Conservation (phyloP, 2,329 filamentous ascomycete species). For the Paraconiothyrium sp. region DNA sequence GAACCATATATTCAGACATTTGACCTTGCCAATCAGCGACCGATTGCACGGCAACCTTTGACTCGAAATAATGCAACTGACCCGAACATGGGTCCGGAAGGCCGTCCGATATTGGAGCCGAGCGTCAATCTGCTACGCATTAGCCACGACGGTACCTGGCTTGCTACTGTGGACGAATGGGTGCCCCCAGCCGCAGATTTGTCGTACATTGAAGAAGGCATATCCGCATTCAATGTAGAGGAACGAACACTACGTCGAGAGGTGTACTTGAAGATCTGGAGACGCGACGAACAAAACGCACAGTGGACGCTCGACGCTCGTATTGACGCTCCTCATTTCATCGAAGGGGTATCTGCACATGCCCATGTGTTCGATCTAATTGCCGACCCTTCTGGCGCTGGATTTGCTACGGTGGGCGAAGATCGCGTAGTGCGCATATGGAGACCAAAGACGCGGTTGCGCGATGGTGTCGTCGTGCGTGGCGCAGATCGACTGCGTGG, state of each 20-base stretch:
- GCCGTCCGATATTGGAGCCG: constrained; percentile 78
- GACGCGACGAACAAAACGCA: constrained; percentile 63
- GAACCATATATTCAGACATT: constrained; percentile 81
- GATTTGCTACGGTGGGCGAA: constrained; percentile 86
- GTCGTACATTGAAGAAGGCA: constrained; percentile 60
- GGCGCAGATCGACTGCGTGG: constrained; percentile 62
- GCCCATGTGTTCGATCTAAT: constrained; percentile 75
- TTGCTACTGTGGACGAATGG: constrained; percentile 94
- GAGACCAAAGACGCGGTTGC: constrained; percentile 75
- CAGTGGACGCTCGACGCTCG: constrained; percentile 80
- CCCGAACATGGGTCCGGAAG: constrained; percentile 76
- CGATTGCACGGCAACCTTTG: constrained; percentile 86
- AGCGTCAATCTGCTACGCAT: constrained; percentile 78
- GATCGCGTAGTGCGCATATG: constrained; percentile 83
- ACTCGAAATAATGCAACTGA: constrained; percentile 88
- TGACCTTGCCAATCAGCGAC: constrained; percentile 80
- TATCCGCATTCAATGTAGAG: constrained; percentile 53
- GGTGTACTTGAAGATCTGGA: constrained; percentile 92
- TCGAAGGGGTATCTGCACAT: constrained; percentile 58
- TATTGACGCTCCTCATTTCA: constrained; percentile 80
- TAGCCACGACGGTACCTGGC: constrained; percentile 84
- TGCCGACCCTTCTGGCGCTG: constrained; percentile 71
- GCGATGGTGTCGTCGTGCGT: constrained; percentile 72
- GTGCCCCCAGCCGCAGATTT: constrained; percentile 75
- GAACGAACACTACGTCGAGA: constrained; percentile 67